Base-by-base conservation (phyloP, 805 yeast species). In the Metschnikowia peoriensis region DNA sequence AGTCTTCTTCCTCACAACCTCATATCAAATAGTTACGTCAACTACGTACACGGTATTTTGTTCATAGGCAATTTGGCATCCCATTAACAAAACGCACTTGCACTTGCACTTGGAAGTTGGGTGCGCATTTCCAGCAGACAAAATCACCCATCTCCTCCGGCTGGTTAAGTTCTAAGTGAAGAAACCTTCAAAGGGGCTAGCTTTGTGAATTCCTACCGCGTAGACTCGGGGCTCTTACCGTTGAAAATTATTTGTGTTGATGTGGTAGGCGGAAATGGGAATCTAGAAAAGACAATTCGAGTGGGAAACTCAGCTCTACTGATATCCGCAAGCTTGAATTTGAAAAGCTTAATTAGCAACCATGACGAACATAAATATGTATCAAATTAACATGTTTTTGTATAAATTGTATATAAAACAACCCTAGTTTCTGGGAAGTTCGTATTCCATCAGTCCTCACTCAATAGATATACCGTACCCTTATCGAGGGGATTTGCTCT, bases 281-380 rank as follows among this genome's bases (percentile, higher is more conserved):
- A 34, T 16, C 64, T 62, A 7, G 73, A 66, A 3, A 74, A n/a
- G n/a, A 72, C 44, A 68, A 70, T 37, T 87, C 86, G 80, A 72
- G 77, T 46, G 88, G 85, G 29, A 93, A 93, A 65, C 65, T 93
- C 52, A 91, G 97, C 61, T 89, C 97, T 51, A 93, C 98, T 0
- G 85, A 86, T 51, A 67, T 89, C 46, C 79, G 97, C 60, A 73
- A 74, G 50, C 45, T 39, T 14, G 63, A 62, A 35, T 39, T 44
- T 38, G 57, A 53, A 28, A 45, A 44, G 14, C 14, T 9, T 17
- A 29, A 17, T 16, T 7, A 4, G 11, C 28, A 35, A 14, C 10
- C 28, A 16, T 38, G 12, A 34, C 3, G 11, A 32, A 32, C 2
- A 32, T 32, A 10, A 32, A 6, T 10, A 38, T 46, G 28, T n/a